phyloP scores from a whole-genome alignment of 2,329 filamentous ascomycete species.

The Ophiosphaerella narmari region DNA sequence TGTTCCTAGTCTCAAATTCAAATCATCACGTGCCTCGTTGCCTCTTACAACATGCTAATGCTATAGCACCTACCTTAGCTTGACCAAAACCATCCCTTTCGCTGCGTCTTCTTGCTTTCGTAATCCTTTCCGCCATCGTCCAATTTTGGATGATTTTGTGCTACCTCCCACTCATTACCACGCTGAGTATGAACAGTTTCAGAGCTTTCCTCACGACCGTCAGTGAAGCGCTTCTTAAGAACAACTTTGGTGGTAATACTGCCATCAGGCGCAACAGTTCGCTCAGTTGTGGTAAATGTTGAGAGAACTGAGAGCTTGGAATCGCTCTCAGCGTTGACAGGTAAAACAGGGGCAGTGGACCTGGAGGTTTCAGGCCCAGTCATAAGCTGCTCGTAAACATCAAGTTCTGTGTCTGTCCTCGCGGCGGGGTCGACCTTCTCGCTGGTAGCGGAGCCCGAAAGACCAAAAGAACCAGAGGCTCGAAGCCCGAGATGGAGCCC shows the following conservation, averaged over 20 bases:
- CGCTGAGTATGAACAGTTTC: slow-evolving; percentile 57
- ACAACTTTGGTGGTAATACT: slow-evolving; percentile 62
- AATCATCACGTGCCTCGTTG: no score
- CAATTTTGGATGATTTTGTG: not conserved
- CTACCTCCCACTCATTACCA: slow-evolving; percentile 22
- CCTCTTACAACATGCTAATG: no score
- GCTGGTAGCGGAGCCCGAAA: no score
- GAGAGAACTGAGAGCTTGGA: slow-evolving; percentile 53
- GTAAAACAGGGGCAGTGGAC: slow-evolving; percentile 9
- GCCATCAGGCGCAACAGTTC: slow-evolving; percentile 60
- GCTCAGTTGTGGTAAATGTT: slow-evolving; percentile 62
- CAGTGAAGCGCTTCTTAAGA: slow-evolving; percentile 62
- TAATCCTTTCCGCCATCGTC: not conserved
- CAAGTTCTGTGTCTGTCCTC: slow-evolving; percentile 53
- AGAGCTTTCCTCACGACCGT: slow-evolving; percentile 63
- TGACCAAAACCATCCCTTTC: slow-evolving; percentile 42
- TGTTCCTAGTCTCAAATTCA: no score
- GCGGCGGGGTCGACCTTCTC: not conserved
- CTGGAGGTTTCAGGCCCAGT: not conserved
- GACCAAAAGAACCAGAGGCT: not conserved
- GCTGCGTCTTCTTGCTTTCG: slow-evolving; percentile 17
- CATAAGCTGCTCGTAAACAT: slow-evolving; percentile 56
- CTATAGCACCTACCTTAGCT: slow-evolving; percentile 6
- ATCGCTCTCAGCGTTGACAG: slow-evolving; percentile 19
- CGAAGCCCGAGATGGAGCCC: not conserved